Evolutionary conservation across 2,329 filamentous ascomycete species (phyloP).

Genomic region (Stagonosporopsis vannaccii): DNA sequence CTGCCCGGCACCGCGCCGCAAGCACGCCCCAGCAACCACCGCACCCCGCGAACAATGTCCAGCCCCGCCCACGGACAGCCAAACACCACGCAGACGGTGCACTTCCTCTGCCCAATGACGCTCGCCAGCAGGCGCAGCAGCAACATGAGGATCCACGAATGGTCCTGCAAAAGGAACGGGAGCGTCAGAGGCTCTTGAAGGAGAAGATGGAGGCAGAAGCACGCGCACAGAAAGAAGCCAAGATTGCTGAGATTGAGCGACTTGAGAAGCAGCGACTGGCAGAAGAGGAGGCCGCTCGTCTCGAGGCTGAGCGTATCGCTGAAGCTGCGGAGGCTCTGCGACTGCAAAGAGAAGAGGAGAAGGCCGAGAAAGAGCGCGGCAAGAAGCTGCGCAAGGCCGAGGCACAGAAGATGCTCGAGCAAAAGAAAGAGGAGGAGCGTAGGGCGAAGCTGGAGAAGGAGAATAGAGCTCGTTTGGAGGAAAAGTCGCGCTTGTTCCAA

Average conservation of each 20-base stretch:
- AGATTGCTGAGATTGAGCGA: slow-evolving; percentile 39
- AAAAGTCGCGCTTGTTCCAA: slow-evolving; percentile 32
- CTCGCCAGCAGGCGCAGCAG: slow-evolving; percentile 29
- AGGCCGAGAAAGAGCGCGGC: slow-evolving; percentile 42
- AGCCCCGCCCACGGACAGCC: slow-evolving; percentile 38
- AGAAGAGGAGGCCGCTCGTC: slow-evolving; percentile 41
- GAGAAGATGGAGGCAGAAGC: slow-evolving; percentile 45
- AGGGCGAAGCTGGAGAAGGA: slow-evolving; percentile 34
- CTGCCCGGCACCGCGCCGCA: slow-evolving; percentile 35
- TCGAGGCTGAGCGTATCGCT: slow-evolving; percentile 34
- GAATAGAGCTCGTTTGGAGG: slow-evolving; percentile 33
- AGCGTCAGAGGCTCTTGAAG: slow-evolving; percentile 41
- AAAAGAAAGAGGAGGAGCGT: slow-evolving; percentile 42
- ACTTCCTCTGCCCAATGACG: slow-evolving; percentile 24
- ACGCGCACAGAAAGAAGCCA: slow-evolving; percentile 38
- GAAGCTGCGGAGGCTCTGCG: slow-evolving; percentile 40
- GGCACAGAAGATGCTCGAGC: slow-evolving; percentile 32
- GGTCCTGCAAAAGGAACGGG: slow-evolving; percentile 42
- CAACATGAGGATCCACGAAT: slow-evolving; percentile 44
- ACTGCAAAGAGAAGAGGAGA: slow-evolving; percentile 41
- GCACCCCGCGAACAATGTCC: slow-evolving; percentile 30
- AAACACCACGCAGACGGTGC: slow-evolving; percentile 29
- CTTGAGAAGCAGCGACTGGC: slow-evolving; percentile 35
- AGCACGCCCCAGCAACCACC: slow-evolving; percentile 37
- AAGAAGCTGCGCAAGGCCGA: slow-evolving; percentile 44